phyloP scores from a whole-genome alignment of 2,329 filamentous ascomycete species.

The Trichoderma semiorbis region DNA sequence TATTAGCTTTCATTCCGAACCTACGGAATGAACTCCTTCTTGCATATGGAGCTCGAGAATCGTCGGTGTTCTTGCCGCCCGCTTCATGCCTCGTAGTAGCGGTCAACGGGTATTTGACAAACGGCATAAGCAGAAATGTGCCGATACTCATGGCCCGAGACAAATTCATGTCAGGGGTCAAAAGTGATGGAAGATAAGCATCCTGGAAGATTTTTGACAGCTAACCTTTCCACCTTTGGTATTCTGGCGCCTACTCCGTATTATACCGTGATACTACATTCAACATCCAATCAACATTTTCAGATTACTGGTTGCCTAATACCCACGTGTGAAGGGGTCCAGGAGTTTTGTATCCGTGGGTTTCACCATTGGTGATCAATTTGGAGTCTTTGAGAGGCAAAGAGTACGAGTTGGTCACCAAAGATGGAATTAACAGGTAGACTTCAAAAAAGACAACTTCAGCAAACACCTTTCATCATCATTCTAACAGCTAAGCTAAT shows the following conservation, averaged over 20 bases:
- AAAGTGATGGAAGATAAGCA: not conserved
- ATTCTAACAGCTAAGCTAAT: not conserved
- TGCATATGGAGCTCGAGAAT: not conserved
- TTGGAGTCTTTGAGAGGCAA: too few relatives aligned
- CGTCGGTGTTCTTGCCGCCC: not conserved
- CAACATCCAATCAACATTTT: too few relatives aligned
- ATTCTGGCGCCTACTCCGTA: not conserved
- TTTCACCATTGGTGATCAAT: too few relatives aligned
- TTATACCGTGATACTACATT: not conserved
- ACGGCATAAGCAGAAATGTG: not conserved
- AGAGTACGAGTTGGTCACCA: too few relatives aligned
- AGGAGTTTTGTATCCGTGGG: too few relatives aligned
- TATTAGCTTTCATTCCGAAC: not conserved
- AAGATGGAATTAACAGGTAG: too few relatives aligned
- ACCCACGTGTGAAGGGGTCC: not conserved
- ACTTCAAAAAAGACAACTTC: not conserved
- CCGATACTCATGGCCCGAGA: not conserved
- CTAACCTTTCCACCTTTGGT: not conserved
- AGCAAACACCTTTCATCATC: not conserved
- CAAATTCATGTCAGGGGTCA: not conserved
- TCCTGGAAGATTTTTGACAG: not conserved
- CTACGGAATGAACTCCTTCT: not conserved
- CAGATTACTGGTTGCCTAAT: too few relatives aligned
- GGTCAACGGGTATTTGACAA: not conserved
- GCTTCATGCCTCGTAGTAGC: not conserved